Evolutionary conservation across 2,329 filamentous ascomycete genomes (phyloP).

Genomic region (Botryosphaeria dothidea): DNA sequence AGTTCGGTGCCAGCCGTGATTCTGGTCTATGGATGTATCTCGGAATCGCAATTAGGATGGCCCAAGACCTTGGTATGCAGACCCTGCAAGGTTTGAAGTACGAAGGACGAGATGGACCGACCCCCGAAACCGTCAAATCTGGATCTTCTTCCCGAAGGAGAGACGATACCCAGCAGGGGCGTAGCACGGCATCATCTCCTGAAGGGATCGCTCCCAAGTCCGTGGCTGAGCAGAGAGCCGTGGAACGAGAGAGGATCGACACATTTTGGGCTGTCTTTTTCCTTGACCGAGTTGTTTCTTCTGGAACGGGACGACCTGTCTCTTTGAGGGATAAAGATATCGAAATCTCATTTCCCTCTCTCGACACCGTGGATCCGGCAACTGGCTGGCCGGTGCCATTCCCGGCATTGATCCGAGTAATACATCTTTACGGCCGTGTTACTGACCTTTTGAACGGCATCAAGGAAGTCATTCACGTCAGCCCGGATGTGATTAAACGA

Average conservation of each 20-base stretch:
- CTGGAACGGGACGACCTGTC: conserved; percentile 79
- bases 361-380: conserved; percentile 53
- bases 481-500: conserved; percentile 69
- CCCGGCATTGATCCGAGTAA: conserved; percentile 77
- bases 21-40: conserved; percentile 94
- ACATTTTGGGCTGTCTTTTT: conserved; percentile 92
- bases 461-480: conserved; percentile 71
- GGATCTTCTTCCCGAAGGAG: conserved; percentile 29
- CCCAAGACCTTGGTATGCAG: conserved; percentile 76
- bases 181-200: conserved; percentile 24
- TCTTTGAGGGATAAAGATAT: conserved; percentile 84
- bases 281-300: conserved; percentile 83
- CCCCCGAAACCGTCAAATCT: conserved; percentile 56
- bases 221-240: conserved; percentile 61
- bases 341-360: conserved; percentile 69
- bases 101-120: conserved; percentile 56
- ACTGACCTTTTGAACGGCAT: conserved; percentile 85
- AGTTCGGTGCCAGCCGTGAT: conserved; percentile 85
- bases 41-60: conserved; percentile 82
- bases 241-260: conserved; percentile 80
- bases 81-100: conserved; percentile 73
- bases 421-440: conserved; percentile 81
- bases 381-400: conserved; percentile 77
- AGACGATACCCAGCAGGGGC: conserved; percentile 56
- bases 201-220: conserved; percentile 35